These are phyloP conservation scores for Hypoxylon fragiforme DNA, from an alignment of 495 filamentous ascomycete species.

Conservation along the genomic window DNA sequence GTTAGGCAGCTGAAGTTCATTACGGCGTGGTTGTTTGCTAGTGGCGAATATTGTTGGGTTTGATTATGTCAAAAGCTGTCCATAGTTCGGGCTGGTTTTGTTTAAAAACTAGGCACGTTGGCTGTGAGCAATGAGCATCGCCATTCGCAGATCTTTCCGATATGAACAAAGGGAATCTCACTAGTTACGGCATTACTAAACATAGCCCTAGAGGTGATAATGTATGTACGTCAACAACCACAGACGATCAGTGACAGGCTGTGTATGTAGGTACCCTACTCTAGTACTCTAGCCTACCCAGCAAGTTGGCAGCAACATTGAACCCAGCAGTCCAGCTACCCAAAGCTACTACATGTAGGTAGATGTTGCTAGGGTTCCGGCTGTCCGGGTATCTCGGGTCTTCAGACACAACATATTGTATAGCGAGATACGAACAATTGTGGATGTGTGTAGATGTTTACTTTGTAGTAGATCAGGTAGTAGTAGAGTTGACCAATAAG, in stretches of 20 bases:
- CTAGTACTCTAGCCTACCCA: too few species aligned
- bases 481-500: slow-evolving; percentile 16
- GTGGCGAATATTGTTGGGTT: slow-evolving; percentile 19
- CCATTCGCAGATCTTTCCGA: slow-evolving; percentile 24
- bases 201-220: too few species aligned
- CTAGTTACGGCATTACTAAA: slow-evolving; percentile 24
- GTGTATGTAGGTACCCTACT: too few species aligned
- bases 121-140: slow-evolving; percentile 15
- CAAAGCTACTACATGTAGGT: too few species aligned
- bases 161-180: slow-evolving; percentile 14
- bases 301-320: too few species aligned
- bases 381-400: too few species aligned
- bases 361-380: too few species aligned
- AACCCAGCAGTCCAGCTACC: too few species aligned
- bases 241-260: background rate
- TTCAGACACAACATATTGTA: too few species aligned
- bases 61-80: background rate
- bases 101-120: background rate
- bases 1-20: too few species aligned
- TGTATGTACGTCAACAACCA: slow-evolving; percentile 22
- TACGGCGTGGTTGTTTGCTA: background rate
- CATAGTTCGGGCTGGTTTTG: slow-evolving; percentile 3
- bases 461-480: slow-evolving; percentile 18
- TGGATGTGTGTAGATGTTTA: slow-evolving; percentile 6
- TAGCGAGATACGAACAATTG: too few species aligned